Evolutionary conservation across 768 basidiomycete species (phyloP).

Genomic region (Suillus occidentalis): DNA sequence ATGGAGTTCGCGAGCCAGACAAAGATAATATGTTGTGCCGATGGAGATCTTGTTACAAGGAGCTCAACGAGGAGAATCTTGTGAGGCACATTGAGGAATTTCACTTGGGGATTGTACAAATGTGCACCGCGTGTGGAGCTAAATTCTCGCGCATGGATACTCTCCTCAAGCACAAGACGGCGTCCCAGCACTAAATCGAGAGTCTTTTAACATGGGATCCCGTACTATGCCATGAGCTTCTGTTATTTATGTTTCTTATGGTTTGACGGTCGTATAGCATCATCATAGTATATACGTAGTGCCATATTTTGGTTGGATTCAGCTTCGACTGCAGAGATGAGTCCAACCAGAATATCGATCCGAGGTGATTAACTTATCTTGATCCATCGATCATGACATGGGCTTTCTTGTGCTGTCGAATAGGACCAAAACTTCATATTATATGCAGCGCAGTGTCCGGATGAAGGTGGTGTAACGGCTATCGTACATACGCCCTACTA

Average conservation of each 20-base stretch:
- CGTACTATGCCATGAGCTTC: not conserved
- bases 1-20: not conserved
- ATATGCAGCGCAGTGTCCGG: too few species aligned
- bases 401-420: too few species aligned
- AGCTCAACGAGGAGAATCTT: not conserved
- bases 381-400: too few species aligned
- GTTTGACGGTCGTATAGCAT: too few species aligned
- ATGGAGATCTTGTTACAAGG: not conserved
- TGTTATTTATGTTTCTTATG: not conserved
- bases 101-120: conserved; percentile 22
- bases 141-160: conserved; percentile 22
- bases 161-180: conserved; percentile 19
- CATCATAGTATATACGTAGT: too few species aligned
- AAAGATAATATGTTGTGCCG: fast-evolving
- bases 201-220: not conserved
- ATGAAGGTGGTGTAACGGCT: too few species aligned
- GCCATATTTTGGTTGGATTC: too few species aligned
- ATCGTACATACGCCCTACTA: too few species aligned
- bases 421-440: too few species aligned
- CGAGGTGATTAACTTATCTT: too few species aligned
- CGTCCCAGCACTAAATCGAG: not conserved
- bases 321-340: too few species aligned
- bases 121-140: conserved; percentile 15
- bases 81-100: conserved; percentile 25
- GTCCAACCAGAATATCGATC: too few species aligned